Evolutionary conservation across 352 stramenopile genomes (phyloP).

Genomic region (Pythium volutum): DNA sequence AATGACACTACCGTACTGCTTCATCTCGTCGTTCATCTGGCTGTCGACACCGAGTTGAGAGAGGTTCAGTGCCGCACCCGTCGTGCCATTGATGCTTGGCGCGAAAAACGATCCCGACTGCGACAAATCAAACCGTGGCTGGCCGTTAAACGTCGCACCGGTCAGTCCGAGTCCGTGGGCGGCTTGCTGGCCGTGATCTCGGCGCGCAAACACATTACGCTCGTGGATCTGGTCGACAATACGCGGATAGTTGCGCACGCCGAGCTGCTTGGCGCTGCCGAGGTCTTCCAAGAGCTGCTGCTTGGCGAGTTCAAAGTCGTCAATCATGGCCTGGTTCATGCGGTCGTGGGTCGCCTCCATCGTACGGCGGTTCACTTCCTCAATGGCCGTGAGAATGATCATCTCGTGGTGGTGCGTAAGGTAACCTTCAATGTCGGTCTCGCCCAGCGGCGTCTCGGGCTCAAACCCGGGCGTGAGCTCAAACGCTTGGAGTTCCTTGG

Average conservation of each 20-base stretch:
- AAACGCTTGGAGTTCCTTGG: conserved; percentile 75
- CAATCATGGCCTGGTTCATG: conserved; percentile 85
- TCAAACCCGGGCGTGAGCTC: conserved; percentile 76
- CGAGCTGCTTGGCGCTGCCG: conserved; percentile 59
- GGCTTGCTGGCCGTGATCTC: conserved; percentile 27
- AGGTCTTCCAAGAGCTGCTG: conserved; percentile 71
- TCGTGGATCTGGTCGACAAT: conserved; percentile 42
- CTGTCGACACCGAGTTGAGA: conserved; percentile 64
- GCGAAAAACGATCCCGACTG: conserved; percentile 28
- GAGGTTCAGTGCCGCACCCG: conserved; percentile 36
- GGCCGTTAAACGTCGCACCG: conserved; percentile 42
- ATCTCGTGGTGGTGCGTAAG: conserved; percentile 90
- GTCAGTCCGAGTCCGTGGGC: conserved; percentile 43
- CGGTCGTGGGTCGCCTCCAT: conserved; percentile 77
- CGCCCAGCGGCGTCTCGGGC: conserved; percentile 73
- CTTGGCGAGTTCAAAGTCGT: conserved; percentile 81
- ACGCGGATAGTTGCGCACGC: conserved; percentile 71
- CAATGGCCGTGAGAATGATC: conserved; percentile 89
- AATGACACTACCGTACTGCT: conserved; percentile 68
- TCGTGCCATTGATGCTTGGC: conserved; percentile 25
- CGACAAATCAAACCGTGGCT: conserved; percentile 51
- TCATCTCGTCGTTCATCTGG: conserved; percentile 83
- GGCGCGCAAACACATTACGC: conserved; percentile 45
- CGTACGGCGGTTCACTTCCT: conserved; percentile 80
- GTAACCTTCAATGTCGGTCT: conserved; percentile 87